Evolutionary conservation across 2,329 filamentous ascomycete species (phyloP), one percentile per base, ranked within the genome.

Genomic region (Cytospora mali): DNA sequence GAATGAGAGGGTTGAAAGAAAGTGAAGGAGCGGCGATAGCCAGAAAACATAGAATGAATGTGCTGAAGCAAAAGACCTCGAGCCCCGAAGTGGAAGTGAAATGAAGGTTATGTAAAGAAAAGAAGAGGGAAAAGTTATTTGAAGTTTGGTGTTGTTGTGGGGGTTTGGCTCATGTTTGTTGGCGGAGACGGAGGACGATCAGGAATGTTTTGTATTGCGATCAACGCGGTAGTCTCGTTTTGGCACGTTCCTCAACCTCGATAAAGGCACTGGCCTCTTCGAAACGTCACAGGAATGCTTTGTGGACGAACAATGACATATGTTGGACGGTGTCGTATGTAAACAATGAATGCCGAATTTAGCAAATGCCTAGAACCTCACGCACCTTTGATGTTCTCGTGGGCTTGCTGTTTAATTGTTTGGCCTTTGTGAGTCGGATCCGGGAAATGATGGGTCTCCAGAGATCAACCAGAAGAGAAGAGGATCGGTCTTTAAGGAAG

Each of bases 401-500:
- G 31, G 52, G 25, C n/a, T 48, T n/a, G 50, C 42, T 54, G 55
- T 48, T 29, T 28, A n/a, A n/a, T 54, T 7, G 1, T 14, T 16
- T 14, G 4, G 4, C n/a, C 42, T 46, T 46, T 46, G n/a, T 46
- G 42, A 46, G n/a, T 46, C 11, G 16, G 21, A 10, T 9, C 9
- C 42, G n/a, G 42, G 42, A 46, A 46, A 23, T 21, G 42, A 46
- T 46, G 42, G 46, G 50, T 46, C 42, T 59, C 39, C 27, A 63
- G 57, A 61, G 58, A 59, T 52, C 50, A 21, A 53, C 29, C 42
- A n/a, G 27, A 53, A 28, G 52, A 46, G 50, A 42, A 59, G 64
- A 48, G 53, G 57, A 50, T 57, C 58, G 56, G 55, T 58, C 64
- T 60, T 65, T 64, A 56, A 56, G 25, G 49, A 25, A 35, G 39